These are phyloP conservation scores for Arthrinium puccinioides DNA, from an alignment of 2,329 filamentous ascomycete genomes.

Conservation along the genomic window DNA sequence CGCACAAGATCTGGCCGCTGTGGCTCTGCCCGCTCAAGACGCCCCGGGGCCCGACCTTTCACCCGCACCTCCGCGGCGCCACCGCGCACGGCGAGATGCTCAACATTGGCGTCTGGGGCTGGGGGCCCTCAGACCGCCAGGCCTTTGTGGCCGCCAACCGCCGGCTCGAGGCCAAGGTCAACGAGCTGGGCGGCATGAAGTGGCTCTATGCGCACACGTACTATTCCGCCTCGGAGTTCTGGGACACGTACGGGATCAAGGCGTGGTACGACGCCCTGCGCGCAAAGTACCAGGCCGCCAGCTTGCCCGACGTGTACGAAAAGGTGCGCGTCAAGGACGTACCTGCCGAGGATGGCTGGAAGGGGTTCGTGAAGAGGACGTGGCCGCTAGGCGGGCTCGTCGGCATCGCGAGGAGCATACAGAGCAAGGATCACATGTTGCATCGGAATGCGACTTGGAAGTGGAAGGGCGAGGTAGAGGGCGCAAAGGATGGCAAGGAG, in stretches of 20 bases:
- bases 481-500: background rate
- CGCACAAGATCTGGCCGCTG: conserved; percentile 50
- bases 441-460: conserved; percentile 48
- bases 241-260: conserved; percentile 52
- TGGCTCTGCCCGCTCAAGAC: conserved; percentile 52
- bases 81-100: conserved; percentile 33
- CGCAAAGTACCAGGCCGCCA: conserved; percentile 52
- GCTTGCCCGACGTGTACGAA: conserved; percentile 61
- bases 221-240: conserved; percentile 68
- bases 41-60: conserved; percentile 43
- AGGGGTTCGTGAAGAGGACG: conserved; percentile 35
- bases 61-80: conserved; percentile 38
- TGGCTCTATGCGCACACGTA: conserved; percentile 86
- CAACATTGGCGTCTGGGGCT: conserved; percentile 73
- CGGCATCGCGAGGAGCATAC: conserved; percentile 52
- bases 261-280: conserved; percentile 56
- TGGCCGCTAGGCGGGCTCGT: conserved; percentile 53
- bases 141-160: conserved; percentile 66
- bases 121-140: conserved; percentile 48
- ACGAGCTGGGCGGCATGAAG: conserved; percentile 68
- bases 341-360: conserved; percentile 28
- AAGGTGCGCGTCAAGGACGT: conserved; percentile 55
- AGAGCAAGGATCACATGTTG: conserved; percentile 47
- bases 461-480: conserved; percentile 27
- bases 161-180: conserved; percentile 61